Evolutionary conservation across 2,329 filamentous ascomycete genomes (phyloP).

Genomic region (Penicillium sclerotiorum): DNA sequence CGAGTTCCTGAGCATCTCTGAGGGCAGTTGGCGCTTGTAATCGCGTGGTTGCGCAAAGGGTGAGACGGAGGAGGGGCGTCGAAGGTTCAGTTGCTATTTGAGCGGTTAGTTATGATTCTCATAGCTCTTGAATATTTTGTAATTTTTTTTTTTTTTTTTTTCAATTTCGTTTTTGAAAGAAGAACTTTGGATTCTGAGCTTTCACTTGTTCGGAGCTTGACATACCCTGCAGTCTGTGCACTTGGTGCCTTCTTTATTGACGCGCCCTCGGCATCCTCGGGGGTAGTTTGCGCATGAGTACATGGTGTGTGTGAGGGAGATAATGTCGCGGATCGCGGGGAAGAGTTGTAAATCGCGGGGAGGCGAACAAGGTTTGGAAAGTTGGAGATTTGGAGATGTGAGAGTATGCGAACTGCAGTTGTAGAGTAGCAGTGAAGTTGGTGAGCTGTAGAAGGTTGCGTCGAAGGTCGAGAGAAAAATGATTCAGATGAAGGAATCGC

Average conservation of each 20-base stretch:
- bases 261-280: constrained; percentile 51
- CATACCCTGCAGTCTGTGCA: constrained; percentile 50
- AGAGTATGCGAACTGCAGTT: too few species aligned
- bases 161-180: background rate
- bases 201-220: constrained; percentile 16
- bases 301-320: constrained; percentile 33
- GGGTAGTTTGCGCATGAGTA: constrained; percentile 53
- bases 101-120: constrained; percentile 20
- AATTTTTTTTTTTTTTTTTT: background rate
- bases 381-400: background rate
- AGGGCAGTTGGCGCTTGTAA: constrained; percentile 38
- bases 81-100: constrained; percentile 40
- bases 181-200: background rate
- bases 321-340: constrained; percentile 3
- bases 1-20: constrained; percentile 35
- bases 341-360: background rate
- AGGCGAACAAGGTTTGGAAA: constrained; percentile 4
- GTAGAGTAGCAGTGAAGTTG: too few species aligned
- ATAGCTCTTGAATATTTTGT: background rate
- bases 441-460: background rate
- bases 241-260: constrained; percentile 46
- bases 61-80: constrained; percentile 41
- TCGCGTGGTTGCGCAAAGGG: constrained; percentile 45
- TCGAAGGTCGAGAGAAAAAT: constrained; percentile 1
- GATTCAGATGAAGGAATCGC: background rate